phyloP scores from a whole-genome alignment of 768 basidiomycete species.

The Crucibulum laeve region DNA sequence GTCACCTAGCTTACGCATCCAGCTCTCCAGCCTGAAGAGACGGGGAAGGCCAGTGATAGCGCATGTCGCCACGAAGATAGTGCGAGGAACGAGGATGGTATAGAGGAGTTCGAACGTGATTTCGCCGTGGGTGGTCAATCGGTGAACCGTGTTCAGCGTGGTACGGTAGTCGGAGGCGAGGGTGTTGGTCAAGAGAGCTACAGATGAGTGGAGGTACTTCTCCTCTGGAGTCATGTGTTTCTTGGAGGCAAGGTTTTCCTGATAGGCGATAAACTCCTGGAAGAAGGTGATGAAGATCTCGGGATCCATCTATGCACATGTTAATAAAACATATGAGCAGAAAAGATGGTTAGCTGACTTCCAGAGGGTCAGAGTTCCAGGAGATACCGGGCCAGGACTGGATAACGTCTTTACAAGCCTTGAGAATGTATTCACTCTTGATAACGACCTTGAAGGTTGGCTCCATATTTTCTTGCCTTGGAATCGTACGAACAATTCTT shows the following conservation, averaged over 20 bases:
- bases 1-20: constrained; percentile 22
- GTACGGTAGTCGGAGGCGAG: constrained; percentile 44
- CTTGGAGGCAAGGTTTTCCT: constrained; percentile 30
- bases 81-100: constrained; percentile 50
- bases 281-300: constrained; percentile 54
- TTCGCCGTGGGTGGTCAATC: constrained; percentile 48
- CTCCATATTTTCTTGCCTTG: constrained; percentile 30
- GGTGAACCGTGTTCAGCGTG: constrained; percentile 41
- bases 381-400: constrained; percentile 55
- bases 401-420: constrained; percentile 56
- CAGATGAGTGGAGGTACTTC: constrained; percentile 36
- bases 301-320: constrained; percentile 41
- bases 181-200: constrained; percentile 46
- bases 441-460: constrained; percentile 49
- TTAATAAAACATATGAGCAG: not conserved
- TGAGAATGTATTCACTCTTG: constrained; percentile 54
- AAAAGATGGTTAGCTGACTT: constrained; percentile 25
- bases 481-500: constrained; percentile 51
- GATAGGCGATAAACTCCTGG: constrained; percentile 39
- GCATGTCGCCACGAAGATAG: constrained; percentile 47
- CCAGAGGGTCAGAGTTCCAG: constrained; percentile 55
- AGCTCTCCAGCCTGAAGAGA: constrained; percentile 41
- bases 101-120: constrained; percentile 55
- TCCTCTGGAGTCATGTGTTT: constrained; percentile 35
- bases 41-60: constrained; percentile 49